Evolutionary conservation across 805 yeast genomes (phyloP), one percentile per base, ranked within the genome.

Genomic region (Cyberlindnera lachancei): DNA sequence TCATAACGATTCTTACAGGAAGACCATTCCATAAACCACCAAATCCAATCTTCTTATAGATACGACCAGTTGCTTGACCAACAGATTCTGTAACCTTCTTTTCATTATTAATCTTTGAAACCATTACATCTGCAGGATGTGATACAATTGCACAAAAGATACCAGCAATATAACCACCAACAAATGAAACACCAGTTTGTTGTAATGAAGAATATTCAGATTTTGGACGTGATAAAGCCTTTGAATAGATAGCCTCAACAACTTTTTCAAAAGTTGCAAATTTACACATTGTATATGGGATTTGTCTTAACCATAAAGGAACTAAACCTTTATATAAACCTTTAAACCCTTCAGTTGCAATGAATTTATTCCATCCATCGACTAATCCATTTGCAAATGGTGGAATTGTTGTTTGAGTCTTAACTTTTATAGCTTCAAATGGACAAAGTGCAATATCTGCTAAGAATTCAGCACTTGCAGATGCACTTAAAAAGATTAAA

Each of bases 41-140:
- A 55, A 90, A 90, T 2, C 97, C 97, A 52, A 90, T 88, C 50
- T 75, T 70, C 35, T 64, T 57, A 58, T 88, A 90, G 50, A 90
- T 88, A 51, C 92, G 74, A 38, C 60, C 48, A 25, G 83, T 67
- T 9, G 94, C 92, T 20, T 64, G 62, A 18, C 79, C 77, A 49
- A 73, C 68, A 5, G 80, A 52, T 63, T 87, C 95, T 30, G 67
- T 68, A 21, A 78, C 69, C 53, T 59, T 61, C 50, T 73, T 75
- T 48, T 76, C 87, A 38, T 80, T 70, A 56, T 85, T 88, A 51
- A 92, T 75, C 70, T 87, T 84, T 30, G 95, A 83, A 17, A 90
- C 97, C 95, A 92, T 79, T 21, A 90, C 96, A 60, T 90, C 98
- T n/a, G 97, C 97, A 15, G 98, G 98, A 59, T 92, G 96, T 18